A percentile compares a stretch with the other conserved stretches of the same genome.
Evolutionary conservation across 169 alveolate species (phyloP).

Genomic region (Cryptosporidium parvum): DNA sequence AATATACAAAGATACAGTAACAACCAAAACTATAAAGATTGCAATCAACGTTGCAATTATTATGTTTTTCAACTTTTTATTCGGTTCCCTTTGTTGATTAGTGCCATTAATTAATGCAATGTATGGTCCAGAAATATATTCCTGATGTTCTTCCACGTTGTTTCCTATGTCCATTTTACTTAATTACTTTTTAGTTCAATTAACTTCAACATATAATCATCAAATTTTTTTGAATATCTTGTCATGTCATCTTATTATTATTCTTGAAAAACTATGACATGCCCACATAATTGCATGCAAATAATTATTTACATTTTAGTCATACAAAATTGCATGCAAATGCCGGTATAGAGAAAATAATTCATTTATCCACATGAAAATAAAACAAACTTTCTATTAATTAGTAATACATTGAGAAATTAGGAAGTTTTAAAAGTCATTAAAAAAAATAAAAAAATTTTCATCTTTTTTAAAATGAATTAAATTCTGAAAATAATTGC

Average conservation of each 20-base stretch:
- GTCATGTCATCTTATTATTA: background rate
- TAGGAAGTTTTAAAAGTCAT: no score
- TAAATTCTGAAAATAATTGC: background rate
- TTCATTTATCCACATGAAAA: constrained; percentile 6
- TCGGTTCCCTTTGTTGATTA: constrained; percentile 58
- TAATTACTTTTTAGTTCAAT: background rate
- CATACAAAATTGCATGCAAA: constrained; percentile 24
- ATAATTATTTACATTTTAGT: background rate
- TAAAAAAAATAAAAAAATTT: background rate
- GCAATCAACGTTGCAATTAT: constrained; percentile 33
- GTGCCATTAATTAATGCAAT: constrained; percentile 63
- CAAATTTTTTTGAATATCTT: background rate
- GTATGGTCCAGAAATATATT: constrained; percentile 62
- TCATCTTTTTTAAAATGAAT: background rate
- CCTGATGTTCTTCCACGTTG: constrained; percentile 65
- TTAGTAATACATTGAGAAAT: background rate
- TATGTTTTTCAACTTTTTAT: constrained; percentile 37
- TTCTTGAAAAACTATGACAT: background rate
- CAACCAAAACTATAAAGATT: constrained; percentile 21
- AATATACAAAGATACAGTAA: constrained; percentile 12
- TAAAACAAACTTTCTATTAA: background rate
- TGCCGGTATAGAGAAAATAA: constrained; percentile 9
- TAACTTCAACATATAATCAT: constrained; percentile 4
- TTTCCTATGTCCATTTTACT: constrained; percentile 31
- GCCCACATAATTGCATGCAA: constrained; percentile 31